Percentiles rank a stretch among this genome's conserved stretches.
phyloP scores from a whole-genome alignment of 2,329 filamentous ascomycete species.

The Phaeosphaeria sp. region DNA sequence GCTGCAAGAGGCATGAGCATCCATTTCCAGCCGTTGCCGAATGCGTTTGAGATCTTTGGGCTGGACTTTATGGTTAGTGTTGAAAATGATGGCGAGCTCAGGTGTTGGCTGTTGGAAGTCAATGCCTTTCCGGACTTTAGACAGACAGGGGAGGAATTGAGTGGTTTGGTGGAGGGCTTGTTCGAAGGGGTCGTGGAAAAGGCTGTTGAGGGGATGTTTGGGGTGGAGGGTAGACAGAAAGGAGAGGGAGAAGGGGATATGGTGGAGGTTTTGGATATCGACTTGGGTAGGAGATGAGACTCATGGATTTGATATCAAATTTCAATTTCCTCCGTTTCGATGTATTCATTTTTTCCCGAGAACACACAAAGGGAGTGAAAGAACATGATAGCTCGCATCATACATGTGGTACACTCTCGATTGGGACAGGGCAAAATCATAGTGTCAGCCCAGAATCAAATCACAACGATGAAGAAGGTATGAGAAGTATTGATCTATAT shows the following conservation, averaged over 20 bases:
- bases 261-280: slow-evolving; percentile 53
- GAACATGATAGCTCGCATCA: too few species aligned
- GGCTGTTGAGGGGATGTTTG: slow-evolving; percentile 74
- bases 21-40: slow-evolving; percentile 88
- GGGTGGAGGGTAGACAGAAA: slow-evolving; percentile 19
- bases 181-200: slow-evolving; percentile 75
- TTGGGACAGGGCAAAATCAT: too few species aligned
- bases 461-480: too few species aligned
- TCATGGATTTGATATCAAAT: too few species aligned
- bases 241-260: slow-evolving; percentile 34
- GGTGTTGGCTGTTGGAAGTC: slow-evolving; percentile 81
- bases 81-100: slow-evolving; percentile 53
- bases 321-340: too few species aligned
- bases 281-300: slow-evolving; percentile 50
- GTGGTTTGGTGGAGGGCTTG: slow-evolving; percentile 73
- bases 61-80: slow-evolving; percentile 79
- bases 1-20: slow-evolving; percentile 83
- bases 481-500: slow-evolving; percentile 10
- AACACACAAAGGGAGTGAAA: too few species aligned
- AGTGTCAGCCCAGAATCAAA: too few species aligned
- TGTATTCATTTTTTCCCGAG: too few species aligned
- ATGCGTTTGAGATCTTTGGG: slow-evolving; percentile 91
- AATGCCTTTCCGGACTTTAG: slow-evolving; percentile 97
- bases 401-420: too few species aligned
- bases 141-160: slow-evolving; percentile 82